Evolutionary conservation across 2,329 filamentous ascomycete species (phyloP), one percentile per base, ranked within the genome.

Genomic region (Exophiala sp.): DNA sequence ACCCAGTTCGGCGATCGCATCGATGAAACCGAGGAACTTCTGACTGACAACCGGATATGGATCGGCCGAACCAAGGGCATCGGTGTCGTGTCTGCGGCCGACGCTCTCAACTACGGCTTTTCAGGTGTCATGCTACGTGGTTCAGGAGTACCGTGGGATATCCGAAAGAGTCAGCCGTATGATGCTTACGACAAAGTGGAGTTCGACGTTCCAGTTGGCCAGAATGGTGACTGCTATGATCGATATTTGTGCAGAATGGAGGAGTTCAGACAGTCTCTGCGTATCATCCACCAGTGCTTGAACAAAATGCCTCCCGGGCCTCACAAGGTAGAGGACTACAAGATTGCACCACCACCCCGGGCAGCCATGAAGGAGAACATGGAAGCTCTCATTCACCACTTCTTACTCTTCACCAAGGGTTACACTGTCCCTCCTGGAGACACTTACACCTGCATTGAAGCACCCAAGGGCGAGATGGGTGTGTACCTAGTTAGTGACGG

Each of bases 311-410:
- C 95, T 45, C 82, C 89, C 45, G 94, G 94, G 24, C 94, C 94
- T 48, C 83, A 97, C 69, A 88, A 92, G 64, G 90, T 96, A 39
- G 94, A 99, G 76, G 94, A 99, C 75, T 99, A 97, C 85, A 99
- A 99, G 84, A 84, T 99, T 68, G 88, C 89, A 2, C 94, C 94
- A 18, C 94, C 94, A 59, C 95, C 94, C n/a, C 86, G 94, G 68
- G 81, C 89, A 41, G 94, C 94, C 68, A 99, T 99, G 94, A 99
- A 99, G 83, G 94, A 99, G 84, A 99, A 99, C 80, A 99, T 99
- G 95, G 94, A 99, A 78, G 91, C 94, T 36, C 83, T 99, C 40
- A 99, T 99, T 71, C 94, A 99, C 78, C 94, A 99, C 80, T 99
- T 99, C 82, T 78, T 99, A 63, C 85, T 99, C 50, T 99, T 92